Evolutionary conservation across 2,329 filamentous ascomycete species (phyloP), one percentile per base, ranked within the genome.

Genomic region (Epicoccum sorghinum): DNA sequence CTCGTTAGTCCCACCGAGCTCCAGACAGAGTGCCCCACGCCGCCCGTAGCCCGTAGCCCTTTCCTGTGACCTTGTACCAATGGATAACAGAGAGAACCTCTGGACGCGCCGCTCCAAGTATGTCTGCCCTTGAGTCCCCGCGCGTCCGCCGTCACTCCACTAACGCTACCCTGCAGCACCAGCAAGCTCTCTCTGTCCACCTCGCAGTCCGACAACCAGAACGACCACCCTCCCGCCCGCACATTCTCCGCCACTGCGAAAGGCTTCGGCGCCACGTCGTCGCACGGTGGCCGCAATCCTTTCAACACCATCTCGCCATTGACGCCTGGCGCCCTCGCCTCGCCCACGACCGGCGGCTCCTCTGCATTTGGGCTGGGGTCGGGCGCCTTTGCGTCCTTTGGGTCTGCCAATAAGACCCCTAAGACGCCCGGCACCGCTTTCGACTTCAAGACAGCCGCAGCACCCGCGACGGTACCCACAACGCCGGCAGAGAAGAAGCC

Each of bases 331-430:
- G 73, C 68, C 52, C 80, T 92, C 50, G 83, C 88, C 32, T 93
- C 91, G 8, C 91, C 92, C 12, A 91, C 89, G 10, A 83, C 85
- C 48, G 84, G 84, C 65, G 91, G 90, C 50, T 92, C 91, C 14
- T 93, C 89, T 68, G 93, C 93, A 54, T 99, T 99, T 77, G 93
- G 92, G 45, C 81, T 99, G 57, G 95, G 95, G 36, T 96, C 91
- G 14, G 95, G 95, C 65, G 95, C 95, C 50, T 99, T 99, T 75
- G 93, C 93, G 35, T 96, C 93, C n/a, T 96, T 96, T 75, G 93
- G 93, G 23, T 82, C 82, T 38, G 85, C 89, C 29, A 83, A 85
- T 30, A 96, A 96, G 80, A 93, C 92, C 2, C 90, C 92, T 47
- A 98, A 97, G 80, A 88, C 90, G 41, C 84, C 89, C 7, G 90